Conservation (phyloP, 2,329 filamentous ascomycete genomes). For the Colletotrichum godetiae region DNA sequence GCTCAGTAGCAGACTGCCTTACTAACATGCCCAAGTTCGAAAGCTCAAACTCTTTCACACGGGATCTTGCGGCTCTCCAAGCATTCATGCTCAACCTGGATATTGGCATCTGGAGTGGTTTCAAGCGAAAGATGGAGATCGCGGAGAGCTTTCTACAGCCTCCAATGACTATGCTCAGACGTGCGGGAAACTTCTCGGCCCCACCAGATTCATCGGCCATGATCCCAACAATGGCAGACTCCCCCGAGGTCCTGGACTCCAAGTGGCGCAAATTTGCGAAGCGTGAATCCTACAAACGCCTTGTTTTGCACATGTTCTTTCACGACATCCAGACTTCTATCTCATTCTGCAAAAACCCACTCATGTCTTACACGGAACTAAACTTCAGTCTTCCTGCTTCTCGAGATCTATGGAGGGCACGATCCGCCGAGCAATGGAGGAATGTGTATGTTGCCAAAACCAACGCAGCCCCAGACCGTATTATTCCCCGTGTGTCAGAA, state of each 20-base stretch:
- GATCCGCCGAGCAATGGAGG: conserved; percentile 42
- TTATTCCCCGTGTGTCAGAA: conserved; percentile 25
- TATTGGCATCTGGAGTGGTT: conserved; percentile 50
- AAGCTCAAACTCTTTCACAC: conserved; percentile 44
- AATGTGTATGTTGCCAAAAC: conserved; percentile 25
- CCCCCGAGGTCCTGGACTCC: conserved; percentile 34
- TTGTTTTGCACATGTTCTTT: conserved; percentile 42
- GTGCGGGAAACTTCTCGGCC: conserved; percentile 44
- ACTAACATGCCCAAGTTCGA: conserved; percentile 43
- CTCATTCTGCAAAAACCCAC: conserved; percentile 42
- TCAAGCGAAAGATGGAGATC: conserved; percentile 52
- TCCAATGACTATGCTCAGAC: conserved; percentile 49
- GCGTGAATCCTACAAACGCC: conserved; percentile 46
- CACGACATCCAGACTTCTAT: conserved; percentile 46
- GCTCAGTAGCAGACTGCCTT: background rate
- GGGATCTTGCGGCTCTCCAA: conserved; percentile 47
- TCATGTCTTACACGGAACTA: conserved; percentile 46
- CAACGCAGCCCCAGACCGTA: conserved; percentile 12
- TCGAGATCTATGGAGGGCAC: conserved; percentile 41
- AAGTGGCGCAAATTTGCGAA: conserved; percentile 41
- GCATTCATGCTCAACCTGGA: conserved; percentile 48
- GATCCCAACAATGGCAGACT: conserved; percentile 18
- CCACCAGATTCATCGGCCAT: conserved; percentile 18
- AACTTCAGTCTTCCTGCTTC: conserved; percentile 40
- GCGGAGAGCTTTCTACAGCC: conserved; percentile 50